These are phyloP conservation scores for Zychaea mexicana DNA, from an alignment of 371 early-diverging fungal genomes.

Conservation along the genomic window DNA sequence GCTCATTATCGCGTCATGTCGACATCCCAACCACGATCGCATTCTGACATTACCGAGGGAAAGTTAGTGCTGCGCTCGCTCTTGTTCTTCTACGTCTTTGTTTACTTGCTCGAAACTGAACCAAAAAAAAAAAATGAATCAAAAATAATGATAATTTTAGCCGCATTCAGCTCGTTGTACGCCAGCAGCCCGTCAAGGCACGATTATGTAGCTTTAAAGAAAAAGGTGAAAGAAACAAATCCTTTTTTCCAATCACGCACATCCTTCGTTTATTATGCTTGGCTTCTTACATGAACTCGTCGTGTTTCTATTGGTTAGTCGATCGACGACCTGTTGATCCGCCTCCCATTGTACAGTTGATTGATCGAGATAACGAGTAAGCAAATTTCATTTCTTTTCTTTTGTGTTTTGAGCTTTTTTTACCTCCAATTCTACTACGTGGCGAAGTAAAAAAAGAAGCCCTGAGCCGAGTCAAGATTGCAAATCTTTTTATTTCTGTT, in stretches of 20 bases:
- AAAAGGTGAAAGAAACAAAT: conserved; percentile 31
- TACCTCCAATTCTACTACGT: not conserved
- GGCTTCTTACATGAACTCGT: not conserved
- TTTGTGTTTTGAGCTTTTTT: no score
- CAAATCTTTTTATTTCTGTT: conserved; percentile 4
- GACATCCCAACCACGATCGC: conserved; percentile 13
- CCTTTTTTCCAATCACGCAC: not conserved
- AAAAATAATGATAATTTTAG: conserved; percentile 3
- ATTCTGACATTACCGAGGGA: conserved; percentile 14
- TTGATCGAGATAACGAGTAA: conserved; percentile 20
- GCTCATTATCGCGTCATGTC: conserved; percentile 14
- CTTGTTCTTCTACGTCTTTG: not conserved
- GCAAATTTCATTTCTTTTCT: not conserved
- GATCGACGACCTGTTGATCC: conserved; percentile 45
- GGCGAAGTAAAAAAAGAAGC: conserved; percentile 29
- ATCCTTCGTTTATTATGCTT: not conserved
- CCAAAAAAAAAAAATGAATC: not conserved
- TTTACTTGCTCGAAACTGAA: not conserved
- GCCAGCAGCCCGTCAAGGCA: conserved; percentile 57
- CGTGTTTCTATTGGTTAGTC: conserved; percentile 20
- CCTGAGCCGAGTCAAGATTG: conserved; percentile 13
- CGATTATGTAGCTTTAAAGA: conserved; percentile 60
- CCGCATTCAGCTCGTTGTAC: conserved; percentile 28
- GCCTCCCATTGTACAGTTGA: conserved; percentile 46
- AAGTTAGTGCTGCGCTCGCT: conserved; percentile 11